Percentiles rank a stretch among this genome's conserved stretches.
Evolutionary conservation across 2,329 filamentous ascomycete genomes (phyloP).

Genomic region (Claviceps sp.): DNA sequence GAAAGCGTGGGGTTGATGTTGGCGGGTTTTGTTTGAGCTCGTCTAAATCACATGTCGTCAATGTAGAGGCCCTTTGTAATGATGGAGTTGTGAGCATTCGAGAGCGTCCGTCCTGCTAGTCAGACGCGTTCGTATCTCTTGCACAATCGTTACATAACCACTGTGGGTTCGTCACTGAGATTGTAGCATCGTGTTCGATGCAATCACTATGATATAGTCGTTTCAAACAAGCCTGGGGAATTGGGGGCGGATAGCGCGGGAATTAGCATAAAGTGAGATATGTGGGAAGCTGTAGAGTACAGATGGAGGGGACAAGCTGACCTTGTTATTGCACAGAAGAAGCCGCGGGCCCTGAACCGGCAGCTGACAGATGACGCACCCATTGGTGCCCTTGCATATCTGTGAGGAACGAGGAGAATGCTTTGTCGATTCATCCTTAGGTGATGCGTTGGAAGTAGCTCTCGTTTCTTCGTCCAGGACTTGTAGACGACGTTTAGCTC

Average conservation of each 20-base stretch:
- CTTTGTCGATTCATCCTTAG: constrained; percentile 8
- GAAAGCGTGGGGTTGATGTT: not conserved
- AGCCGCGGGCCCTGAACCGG: constrained; percentile 33
- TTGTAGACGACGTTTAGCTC: constrained; percentile 12
- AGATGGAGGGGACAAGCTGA: constrained; percentile 15
- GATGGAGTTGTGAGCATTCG: not conserved
- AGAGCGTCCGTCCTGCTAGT: constrained; percentile 11
- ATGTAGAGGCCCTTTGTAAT: not conserved
- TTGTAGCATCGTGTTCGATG: constrained; percentile 22
- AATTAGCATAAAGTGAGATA: not conserved
- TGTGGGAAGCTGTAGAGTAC: not conserved
- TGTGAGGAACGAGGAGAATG: constrained; percentile 21
- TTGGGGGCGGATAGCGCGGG: too few relatives aligned
- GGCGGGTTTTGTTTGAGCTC: not conserved
- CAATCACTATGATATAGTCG: constrained; percentile 38
- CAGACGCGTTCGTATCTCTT: constrained; percentile 9
- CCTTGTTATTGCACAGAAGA: constrained; percentile 37
- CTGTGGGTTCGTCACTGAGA: constrained; percentile 20
- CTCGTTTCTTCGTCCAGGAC: not conserved
- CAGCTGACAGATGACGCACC: constrained; percentile 34
- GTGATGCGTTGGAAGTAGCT: not conserved
- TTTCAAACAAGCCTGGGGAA: constrained; percentile 24
- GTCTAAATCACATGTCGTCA: not conserved
- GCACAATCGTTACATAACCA: constrained; percentile 34
- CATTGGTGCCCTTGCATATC: constrained; percentile 28